Percentiles rank a stretch among this genome's conserved stretches.
Evolutionary conservation across 805 yeast species (phyloP).

Genomic region (Wickerhamiella cacticola): DNA sequence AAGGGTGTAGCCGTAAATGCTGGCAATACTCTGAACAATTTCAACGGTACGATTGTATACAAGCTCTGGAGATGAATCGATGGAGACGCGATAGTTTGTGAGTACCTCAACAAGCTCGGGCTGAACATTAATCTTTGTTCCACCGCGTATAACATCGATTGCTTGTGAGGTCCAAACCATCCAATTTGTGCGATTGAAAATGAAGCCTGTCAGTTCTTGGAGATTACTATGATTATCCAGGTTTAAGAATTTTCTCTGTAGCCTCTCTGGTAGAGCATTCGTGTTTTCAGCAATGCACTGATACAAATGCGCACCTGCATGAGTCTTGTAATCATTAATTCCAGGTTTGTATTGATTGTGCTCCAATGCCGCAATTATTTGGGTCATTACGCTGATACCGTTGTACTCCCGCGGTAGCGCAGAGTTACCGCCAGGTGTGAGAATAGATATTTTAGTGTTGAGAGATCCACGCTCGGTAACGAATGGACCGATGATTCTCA

Average conservation of each 20-base stretch:
- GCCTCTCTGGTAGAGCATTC: conserved; percentile 23
- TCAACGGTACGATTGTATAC: conserved; percentile 31
- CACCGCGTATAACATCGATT: conserved; percentile 54
- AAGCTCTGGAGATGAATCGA: conserved; percentile 40
- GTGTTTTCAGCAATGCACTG: conserved; percentile 54
- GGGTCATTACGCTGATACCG: conserved; percentile 59
- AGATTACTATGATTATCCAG: conserved; percentile 4
- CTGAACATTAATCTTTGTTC: conserved; percentile 62
- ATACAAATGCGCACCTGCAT: conserved; percentile 35
- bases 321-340: conserved; percentile 25
- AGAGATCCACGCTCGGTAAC: conserved; percentile 53
- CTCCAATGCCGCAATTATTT: conserved; percentile 47
- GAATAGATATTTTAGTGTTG: conserved; percentile 38
- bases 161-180: conserved; percentile 55
- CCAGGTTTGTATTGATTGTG: conserved; percentile 34
- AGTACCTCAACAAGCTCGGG: conserved; percentile 49
- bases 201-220: not conserved
- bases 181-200: conserved; percentile 26
- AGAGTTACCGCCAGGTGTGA: conserved; percentile 69
- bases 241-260: conserved; percentile 17
- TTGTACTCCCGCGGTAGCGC: conserved; percentile 75
- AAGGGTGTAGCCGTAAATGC: conserved; percentile 37
- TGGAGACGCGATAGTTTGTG: conserved; percentile 53
- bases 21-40: conserved; percentile 34
- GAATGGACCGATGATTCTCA: conserved; percentile 41